These are phyloP conservation scores for Mycena filopes DNA, from an alignment of 768 basidiomycete species.

Conservation along the genomic window DNA sequence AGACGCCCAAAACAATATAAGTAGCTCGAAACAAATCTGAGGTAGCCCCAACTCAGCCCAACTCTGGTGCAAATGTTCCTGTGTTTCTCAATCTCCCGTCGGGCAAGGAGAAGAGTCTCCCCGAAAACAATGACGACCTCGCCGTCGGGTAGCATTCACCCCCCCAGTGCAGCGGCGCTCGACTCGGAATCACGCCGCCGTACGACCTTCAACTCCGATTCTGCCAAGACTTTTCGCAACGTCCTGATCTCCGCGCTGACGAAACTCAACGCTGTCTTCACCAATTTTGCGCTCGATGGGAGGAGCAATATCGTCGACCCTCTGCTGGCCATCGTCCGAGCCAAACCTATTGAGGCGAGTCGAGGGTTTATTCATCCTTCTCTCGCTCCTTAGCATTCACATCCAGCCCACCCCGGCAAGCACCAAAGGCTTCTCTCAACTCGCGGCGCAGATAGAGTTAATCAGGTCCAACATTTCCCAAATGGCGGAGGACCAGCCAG, in stretches of 20 bases:
- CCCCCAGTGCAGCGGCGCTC: no score
- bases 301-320: constrained; percentile 12
- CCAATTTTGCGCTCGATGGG: constrained; percentile 7
- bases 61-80: no score
- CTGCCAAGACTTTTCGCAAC: not conserved
- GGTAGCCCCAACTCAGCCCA: no score
- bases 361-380: not conserved
- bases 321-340: constrained; percentile 5
- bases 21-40: no score
- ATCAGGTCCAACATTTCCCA: constrained; percentile 7
- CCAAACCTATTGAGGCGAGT: constrained; percentile 9
- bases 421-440: not conserved
- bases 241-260: not conserved
- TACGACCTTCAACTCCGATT: no score
- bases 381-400: not conserved
- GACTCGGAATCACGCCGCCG: no score
- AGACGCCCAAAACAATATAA: no score
- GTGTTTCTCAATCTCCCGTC: no score
- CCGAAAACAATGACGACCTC: no score
- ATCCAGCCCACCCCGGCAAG: constrained; percentile 15
- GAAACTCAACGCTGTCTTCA: constrained; percentile 1
- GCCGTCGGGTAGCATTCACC: no score
- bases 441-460: constrained; percentile 15
- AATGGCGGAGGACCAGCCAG: not conserved
- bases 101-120: no score